Evolutionary conservation across 2,329 filamentous ascomycete species (phyloP).

Genomic region (Exserohilum rostratum): DNA sequence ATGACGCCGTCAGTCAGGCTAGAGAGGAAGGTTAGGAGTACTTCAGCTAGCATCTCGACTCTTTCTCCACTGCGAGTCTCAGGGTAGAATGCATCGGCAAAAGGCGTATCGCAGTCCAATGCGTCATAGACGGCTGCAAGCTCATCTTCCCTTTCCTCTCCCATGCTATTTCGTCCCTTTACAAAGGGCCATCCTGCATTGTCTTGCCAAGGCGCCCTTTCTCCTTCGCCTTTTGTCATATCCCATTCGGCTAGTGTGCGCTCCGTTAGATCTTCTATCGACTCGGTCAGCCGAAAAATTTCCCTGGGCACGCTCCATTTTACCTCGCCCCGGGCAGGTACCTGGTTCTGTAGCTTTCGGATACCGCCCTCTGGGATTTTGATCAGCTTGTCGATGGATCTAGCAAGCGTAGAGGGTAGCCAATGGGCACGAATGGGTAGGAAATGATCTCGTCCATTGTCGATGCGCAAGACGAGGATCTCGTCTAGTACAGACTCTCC

Average conservation of each 20-base stretch:
- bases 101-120: conserved; percentile 71
- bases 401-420: conserved; percentile 81
- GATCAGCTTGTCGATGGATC: conserved; percentile 87
- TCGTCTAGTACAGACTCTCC: conserved; percentile 74
- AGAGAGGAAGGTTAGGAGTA: conserved; percentile 74
- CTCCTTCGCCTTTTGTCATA: conserved; percentile 57
- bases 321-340: conserved; percentile 54
- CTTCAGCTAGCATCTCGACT: conserved; percentile 75
- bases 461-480: conserved; percentile 83
- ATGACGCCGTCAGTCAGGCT: conserved; percentile 82
- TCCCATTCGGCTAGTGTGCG: conserved; percentile 67
- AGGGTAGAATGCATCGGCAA: conserved; percentile 63
- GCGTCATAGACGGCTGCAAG: conserved; percentile 63
- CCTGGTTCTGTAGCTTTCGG: conserved; percentile 69
- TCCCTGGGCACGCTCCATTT: conserved; percentile 85
- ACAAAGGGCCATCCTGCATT: conserved; percentile 67
- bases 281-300: conserved; percentile 86
- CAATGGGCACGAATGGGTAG: conserved; percentile 79
- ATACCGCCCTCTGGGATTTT: conserved; percentile 79
- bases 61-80: conserved; percentile 69
- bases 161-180: conserved; percentile 43
- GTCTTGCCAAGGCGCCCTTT: conserved; percentile 59
- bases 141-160: conserved; percentile 52
- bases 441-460: conserved; percentile 88
- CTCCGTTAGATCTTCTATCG: conserved; percentile 67